Evolutionary conservation across 495 filamentous ascomycete species (phyloP), one percentile per base, ranked within the genome.

Genomic region (Penicillium verhagenii): DNA sequence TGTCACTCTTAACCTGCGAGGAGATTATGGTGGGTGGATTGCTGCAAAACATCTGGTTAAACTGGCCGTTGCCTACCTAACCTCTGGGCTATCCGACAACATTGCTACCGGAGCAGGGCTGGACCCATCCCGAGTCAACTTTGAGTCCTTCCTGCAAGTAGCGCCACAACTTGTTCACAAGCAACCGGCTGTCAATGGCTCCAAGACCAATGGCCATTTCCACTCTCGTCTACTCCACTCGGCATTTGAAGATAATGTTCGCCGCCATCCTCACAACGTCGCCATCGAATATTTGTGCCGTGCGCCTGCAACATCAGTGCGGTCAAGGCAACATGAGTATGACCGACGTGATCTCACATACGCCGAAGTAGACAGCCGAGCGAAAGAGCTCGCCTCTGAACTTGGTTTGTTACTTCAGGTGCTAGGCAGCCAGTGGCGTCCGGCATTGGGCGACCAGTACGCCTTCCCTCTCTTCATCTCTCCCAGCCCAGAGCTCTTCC

Each of bases 401-500:
- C 38, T 42, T 10, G 38, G 38, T 7, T 18, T 42, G 10, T 18
- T 42, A 18, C 19, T 42, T 9, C 38, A 42, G 38, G 38, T 42
- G 4, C 38, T 42, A 20, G 38, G 20, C 10, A 13, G 10, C 2
- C 38, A 21, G 9, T 42, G 38, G 38, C 18, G 38, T 42, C 38
- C 38, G 6, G 38, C 38, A 16, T 21, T 42, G 7, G 38, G 38
- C 10, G 38, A 42, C 11, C 38, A 42, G 9, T 42, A 42, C 38
- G 38, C 38, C 0, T 42, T 46, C 7, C 43, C 43, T 4, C 7
- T 46, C 10, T 46, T 25, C 23, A 71, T 91, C 19, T 79, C 83
- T 11, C 89, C 92, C 57, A 82, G 78, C 4, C 83, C 82, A 4
- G 74, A 82, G 26, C 80, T 95, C 3, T 95, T 92, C 61, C 73